These are phyloP conservation scores for Cerioporus squamosus DNA, from an alignment of 1,284 basidiomycete species.

Conservation along the genomic window DNA sequence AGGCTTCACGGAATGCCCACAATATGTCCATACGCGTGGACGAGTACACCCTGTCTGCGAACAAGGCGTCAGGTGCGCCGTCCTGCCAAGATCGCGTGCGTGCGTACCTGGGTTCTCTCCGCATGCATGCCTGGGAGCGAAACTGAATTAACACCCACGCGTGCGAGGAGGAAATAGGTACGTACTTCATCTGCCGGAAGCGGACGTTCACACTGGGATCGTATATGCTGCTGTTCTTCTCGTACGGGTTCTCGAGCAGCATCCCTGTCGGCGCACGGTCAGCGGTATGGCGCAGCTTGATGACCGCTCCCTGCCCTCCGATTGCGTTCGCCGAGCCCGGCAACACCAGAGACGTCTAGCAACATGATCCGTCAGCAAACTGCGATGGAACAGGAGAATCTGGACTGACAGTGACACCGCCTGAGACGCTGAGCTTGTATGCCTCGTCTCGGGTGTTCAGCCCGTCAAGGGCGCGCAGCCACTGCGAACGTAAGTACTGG, in stretches of 20 bases:
- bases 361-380: too few relatives aligned
- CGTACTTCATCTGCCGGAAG: slow-evolving; percentile 53
- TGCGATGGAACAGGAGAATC: too few relatives aligned
- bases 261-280: slow-evolving; percentile 48
- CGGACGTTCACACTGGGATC: slow-evolving; percentile 37
- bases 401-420: slow-evolving; percentile 43
- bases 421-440: slow-evolving; percentile 42
- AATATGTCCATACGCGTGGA: slow-evolving; percentile 65
- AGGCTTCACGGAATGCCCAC: slow-evolving; percentile 63
- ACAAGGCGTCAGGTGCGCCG: not conserved
- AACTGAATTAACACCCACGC: not conserved
- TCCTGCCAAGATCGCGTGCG: not conserved
- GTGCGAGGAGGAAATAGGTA: not conserved
- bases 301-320: slow-evolving; percentile 45
- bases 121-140: slow-evolving; percentile 27
- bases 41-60: slow-evolving; percentile 34
- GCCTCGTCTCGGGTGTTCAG: slow-evolving; percentile 44
- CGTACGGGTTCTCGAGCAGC: slow-evolving; percentile 51
- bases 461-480: slow-evolving; percentile 51
- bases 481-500: slow-evolving; percentile 19
- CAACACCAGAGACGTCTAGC: slow-evolving; percentile 43
- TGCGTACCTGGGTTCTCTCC: slow-evolving; percentile 41
- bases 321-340: slow-evolving; percentile 54
- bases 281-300: slow-evolving; percentile 50
- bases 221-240: slow-evolving; percentile 37